Conservation (phyloP, 805 yeast species). For the Zygosaccharomyces siamensis region DNA sequence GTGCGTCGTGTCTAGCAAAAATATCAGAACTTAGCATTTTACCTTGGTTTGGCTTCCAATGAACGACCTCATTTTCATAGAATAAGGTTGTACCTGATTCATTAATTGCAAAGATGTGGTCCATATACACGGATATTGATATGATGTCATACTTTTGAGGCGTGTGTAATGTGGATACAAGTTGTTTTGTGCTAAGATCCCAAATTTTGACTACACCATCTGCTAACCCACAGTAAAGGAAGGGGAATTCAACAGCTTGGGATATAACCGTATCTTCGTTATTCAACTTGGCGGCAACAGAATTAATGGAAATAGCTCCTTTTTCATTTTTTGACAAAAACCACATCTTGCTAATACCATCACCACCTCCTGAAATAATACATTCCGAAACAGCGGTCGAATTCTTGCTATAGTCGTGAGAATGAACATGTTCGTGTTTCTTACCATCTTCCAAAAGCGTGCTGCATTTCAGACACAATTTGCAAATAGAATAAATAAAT, state of each 20-base stretch:
- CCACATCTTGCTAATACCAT: constrained; percentile 85
- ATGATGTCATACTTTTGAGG: constrained; percentile 48
- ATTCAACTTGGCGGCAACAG: constrained; percentile 32
- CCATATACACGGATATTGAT: constrained; percentile 37
- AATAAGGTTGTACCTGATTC: constrained; percentile 45
- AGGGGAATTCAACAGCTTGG: constrained; percentile 57
- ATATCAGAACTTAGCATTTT: constrained; percentile 54
- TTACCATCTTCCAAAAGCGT: constrained; percentile 9
- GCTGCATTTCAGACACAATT: constrained; percentile 17
- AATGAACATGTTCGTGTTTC: constrained; percentile 8
- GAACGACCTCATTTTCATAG: constrained; percentile 39
- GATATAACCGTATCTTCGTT: constrained; percentile 71
- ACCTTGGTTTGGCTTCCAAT: constrained; percentile 53
- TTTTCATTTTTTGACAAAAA: constrained; percentile 34
- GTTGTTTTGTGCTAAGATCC: constrained; percentile 81
- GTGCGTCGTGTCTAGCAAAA: constrained; percentile 33
- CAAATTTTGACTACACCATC: constrained; percentile 74
- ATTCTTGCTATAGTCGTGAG: constrained; percentile 8
- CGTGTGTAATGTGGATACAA: constrained; percentile 42
- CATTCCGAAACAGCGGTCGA: constrained; percentile 28
- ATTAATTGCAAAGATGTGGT: constrained; percentile 32
- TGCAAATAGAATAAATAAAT: constrained; percentile 64
- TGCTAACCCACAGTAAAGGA: constrained; percentile 76
- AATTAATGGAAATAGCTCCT: constrained; percentile 14
- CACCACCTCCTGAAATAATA: constrained; percentile 80